phyloP scores from a whole-genome alignment of 164 flowering plant species.

The Piper longum region DNA sequence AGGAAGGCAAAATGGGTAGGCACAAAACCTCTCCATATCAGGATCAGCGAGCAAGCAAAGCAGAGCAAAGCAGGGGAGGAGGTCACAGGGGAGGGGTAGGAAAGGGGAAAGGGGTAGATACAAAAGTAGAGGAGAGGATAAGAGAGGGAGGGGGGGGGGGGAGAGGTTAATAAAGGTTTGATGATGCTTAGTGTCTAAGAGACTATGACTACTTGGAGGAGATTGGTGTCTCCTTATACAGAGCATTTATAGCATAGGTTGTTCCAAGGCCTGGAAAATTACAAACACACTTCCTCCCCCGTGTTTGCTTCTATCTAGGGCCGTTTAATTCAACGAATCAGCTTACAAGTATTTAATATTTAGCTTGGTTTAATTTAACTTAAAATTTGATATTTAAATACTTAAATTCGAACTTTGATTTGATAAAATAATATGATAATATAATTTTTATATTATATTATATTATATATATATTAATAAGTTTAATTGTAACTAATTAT shows the following conservation, averaged over 20 bases:
- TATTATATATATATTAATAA: too few relatives aligned
- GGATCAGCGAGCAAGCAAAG: background rate
- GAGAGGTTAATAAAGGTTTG: background rate
- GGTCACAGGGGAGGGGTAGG: background rate
- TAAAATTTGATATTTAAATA: too few relatives aligned
- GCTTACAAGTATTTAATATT: too few relatives aligned
- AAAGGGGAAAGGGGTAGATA: background rate
- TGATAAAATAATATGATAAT: too few relatives aligned
- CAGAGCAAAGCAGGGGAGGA: background rate
- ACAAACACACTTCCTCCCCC: background rate
- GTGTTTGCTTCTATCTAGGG: too few relatives aligned
- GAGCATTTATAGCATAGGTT: too few relatives aligned
- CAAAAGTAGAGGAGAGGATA: background rate
- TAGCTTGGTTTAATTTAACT: too few relatives aligned
- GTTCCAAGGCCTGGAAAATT: too few relatives aligned
- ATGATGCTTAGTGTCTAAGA: background rate
- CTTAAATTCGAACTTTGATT: too few relatives aligned
- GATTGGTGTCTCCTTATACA: background rate
- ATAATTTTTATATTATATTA: too few relatives aligned
- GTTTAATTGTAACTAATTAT: too few relatives aligned
- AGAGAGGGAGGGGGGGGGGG: constrained; percentile 17
- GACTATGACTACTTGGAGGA: background rate
- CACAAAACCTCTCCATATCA: constrained; percentile 40
- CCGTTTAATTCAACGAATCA: too few relatives aligned
- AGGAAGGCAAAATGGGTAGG: constrained; percentile 27